Base-by-base conservation (phyloP, 192 early-diverging fungal genomes). In the Globomyces pollinis-pini region DNA sequence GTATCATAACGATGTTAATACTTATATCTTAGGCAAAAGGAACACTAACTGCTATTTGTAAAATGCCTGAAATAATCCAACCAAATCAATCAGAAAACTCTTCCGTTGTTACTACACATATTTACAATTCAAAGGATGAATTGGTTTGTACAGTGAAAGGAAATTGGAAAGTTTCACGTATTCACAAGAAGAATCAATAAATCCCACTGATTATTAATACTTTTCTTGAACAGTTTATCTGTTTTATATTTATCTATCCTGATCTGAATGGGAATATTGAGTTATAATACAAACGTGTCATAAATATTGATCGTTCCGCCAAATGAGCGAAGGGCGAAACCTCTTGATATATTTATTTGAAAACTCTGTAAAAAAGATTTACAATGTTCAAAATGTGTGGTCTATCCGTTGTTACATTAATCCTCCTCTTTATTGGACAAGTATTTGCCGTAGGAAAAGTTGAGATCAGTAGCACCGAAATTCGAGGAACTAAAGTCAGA, bases 101-200 rank as follows among this genome's bases (percentile, higher is more conserved):
- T 15, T n/a, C 38, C 38, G 29, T 28, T 36, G 35, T 55, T 5
- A 16, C 29, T 23, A 34, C 53, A 20, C 21, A 55, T n/a, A 55
- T 55, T 26, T 55, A 55, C 53, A 24, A 55, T 26, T 1, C 35
- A 24, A 55, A 55, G 53, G 53, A 31, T 21, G 53, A 55, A 21
- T 35, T 55, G n/a, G 53, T 55, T 34, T 55, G 53, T 41, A 33
- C 23, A 20, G 53, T 55, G 6, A 55, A 20, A 5, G 53, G 53
- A 26, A 55, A 24, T 23, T 55, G 53, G 53, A 35, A 47, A 34
- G 53, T 41, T 3, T 33, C 53, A 5, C 53, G 2, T 26, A 41
- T 20, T 39, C 38, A 52, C 29, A 41, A 38, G 35, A 38, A 41
- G 35, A 11, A 55, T 2, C 29, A 55, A 35, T 55, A 41, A 6